These are phyloP conservation scores for Castanea crenata DNA, from an alignment of 306 rosid species.

Conservation along the genomic window DNA sequence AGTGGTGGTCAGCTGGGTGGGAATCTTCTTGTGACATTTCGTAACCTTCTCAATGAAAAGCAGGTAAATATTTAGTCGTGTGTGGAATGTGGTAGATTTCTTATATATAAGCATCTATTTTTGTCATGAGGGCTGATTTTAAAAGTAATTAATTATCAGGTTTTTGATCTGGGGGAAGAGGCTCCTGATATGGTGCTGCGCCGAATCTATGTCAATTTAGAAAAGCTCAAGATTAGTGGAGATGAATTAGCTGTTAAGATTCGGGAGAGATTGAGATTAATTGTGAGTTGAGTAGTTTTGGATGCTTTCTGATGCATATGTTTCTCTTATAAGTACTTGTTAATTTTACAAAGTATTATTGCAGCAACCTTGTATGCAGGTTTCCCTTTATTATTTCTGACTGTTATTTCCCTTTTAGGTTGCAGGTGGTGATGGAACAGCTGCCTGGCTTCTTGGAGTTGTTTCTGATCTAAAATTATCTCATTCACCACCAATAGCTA, in stretches of 20 bases:
- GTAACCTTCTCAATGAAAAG: conserved; percentile 49
- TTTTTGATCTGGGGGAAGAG: conserved; percentile 82
- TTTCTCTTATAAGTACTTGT: background rate
- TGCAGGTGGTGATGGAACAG: conserved; percentile 99
- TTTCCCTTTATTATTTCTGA: conserved; percentile 14
- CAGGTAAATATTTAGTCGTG: conserved; percentile 47
- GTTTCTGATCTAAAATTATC: conserved; percentile 88
- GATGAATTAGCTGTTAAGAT: conserved; percentile 52
- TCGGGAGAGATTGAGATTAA: conserved; percentile 57
- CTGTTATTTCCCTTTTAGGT: conserved; percentile 45
- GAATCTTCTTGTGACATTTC: conserved; percentile 57
- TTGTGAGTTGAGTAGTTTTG: conserved; percentile 56
- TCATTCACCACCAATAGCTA: conserved; percentile 83
- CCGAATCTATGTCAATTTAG: conserved; percentile 60
- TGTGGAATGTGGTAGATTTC: background rate
- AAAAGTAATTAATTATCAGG: conserved; percentile 41
- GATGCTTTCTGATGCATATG: background rate
- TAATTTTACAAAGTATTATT: background rate
- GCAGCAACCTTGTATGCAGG: conserved; percentile 9
- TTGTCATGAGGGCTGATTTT: conserved; percentile 20
- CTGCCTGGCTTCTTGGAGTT: conserved; percentile 99
- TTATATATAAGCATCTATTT: background rate
- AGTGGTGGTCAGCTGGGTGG: conserved; percentile 99
- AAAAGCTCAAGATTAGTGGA: conserved; percentile 49
- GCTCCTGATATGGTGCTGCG: conserved; percentile 72